Conservation (phyloP, 2,329 filamentous ascomycete species). For the Aspergillus pseudotamarii region DNA sequence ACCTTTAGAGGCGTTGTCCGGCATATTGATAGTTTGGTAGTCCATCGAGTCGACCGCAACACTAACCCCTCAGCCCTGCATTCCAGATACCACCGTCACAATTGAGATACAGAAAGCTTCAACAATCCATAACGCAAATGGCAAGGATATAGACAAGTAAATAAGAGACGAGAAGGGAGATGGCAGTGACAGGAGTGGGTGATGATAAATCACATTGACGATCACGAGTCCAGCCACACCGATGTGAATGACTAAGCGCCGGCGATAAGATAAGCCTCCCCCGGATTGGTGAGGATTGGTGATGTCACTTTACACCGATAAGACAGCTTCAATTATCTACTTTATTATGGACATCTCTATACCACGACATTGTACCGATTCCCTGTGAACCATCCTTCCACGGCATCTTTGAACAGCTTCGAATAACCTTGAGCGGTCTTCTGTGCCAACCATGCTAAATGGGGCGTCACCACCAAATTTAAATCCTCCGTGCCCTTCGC, state of each 20-base stretch:
- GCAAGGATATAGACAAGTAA: not conserved
- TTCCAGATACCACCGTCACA: not conserved
- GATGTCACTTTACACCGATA: not conserved
- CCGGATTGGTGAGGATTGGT: not conserved
- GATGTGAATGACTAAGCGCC: not conserved
- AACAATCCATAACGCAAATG: slow-evolving; percentile 4
- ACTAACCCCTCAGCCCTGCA: slow-evolving; percentile 6
- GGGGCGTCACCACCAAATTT: slow-evolving; percentile 56
- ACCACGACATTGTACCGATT: slow-evolving; percentile 3
- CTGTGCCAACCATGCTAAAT: slow-evolving; percentile 57
- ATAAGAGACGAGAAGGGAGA: not conserved
- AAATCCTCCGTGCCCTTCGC: slow-evolving; percentile 48
- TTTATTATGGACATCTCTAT: not conserved
- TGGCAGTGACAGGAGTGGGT: slow-evolving; percentile 5
- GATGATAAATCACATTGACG: slow-evolving; percentile 1
- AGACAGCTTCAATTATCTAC: not conserved
- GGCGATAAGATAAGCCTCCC: slow-evolving; percentile 6
- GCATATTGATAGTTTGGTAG: slow-evolving; percentile 40
- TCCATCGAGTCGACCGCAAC: slow-evolving; percentile 30
- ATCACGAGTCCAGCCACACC: not conserved
- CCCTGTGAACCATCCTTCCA: slow-evolving; percentile 50
- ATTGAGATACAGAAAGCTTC: not conserved
- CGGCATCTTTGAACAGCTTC: slow-evolving; percentile 48
- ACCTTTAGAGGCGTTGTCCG: slow-evolving; percentile 28
- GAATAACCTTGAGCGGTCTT: slow-evolving; percentile 52